phyloP scores from a whole-genome alignment of 495 filamentous ascomycete species.

The Rusavskia elegans region DNA sequence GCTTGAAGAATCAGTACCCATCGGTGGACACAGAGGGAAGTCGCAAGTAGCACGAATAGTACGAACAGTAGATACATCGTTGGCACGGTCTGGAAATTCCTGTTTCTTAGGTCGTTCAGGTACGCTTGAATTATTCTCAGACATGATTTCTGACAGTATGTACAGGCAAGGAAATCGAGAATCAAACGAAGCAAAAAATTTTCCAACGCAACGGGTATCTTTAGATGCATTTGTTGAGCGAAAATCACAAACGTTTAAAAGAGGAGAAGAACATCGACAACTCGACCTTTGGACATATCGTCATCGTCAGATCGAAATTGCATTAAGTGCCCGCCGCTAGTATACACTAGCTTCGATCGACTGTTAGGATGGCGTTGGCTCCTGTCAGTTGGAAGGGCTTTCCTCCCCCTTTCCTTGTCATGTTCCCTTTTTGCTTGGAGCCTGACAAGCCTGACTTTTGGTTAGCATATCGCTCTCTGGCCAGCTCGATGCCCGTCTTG shows the following conservation, averaged over 20 bases:
- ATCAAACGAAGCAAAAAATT: not conserved
- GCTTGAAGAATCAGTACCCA: conserved; percentile 17
- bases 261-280: not conserved
- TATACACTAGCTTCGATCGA: not conserved
- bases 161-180: not conserved
- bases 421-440: not conserved
- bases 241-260: not conserved
- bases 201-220: not conserved
- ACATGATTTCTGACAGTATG: not conserved
- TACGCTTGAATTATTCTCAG: not conserved
- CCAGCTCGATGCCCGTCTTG: conserved; percentile 32
- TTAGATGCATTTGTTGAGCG: not conserved
- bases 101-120: conserved; percentile 4
- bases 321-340: not conserved
- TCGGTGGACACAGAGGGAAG: not conserved
- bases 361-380: not conserved
- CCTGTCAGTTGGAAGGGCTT: not conserved
- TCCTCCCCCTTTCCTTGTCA: not conserved
- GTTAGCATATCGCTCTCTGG: conserved; percentile 25
- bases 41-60: not conserved
- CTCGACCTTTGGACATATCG: not conserved
- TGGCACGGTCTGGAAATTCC: conserved; percentile 5
- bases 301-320: not conserved
- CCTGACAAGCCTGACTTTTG: not conserved
- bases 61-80: conserved; percentile 9